Evolutionary conservation across 371 early-diverging fungal species (phyloP).

Genomic region (Gilbertella persicaria): DNA sequence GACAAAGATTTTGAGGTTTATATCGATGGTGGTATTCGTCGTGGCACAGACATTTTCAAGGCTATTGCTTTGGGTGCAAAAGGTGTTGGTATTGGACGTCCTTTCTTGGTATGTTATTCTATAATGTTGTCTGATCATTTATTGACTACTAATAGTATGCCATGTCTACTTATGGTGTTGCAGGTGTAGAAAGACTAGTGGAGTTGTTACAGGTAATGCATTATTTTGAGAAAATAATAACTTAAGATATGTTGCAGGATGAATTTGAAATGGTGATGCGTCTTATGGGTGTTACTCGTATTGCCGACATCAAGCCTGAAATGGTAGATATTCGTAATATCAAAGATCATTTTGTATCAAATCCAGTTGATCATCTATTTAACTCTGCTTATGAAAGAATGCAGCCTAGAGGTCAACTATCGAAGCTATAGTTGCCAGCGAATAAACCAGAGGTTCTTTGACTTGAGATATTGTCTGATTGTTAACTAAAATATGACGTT

Average conservation of each 20-base stretch:
- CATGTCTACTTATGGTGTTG: constrained; percentile 75
- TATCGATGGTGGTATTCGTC: constrained; percentile 91
- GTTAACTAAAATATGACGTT: too few relatives aligned
- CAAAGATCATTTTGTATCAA: constrained; percentile 48
- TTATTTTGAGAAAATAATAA: constrained; percentile 9
- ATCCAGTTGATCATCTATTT: constrained; percentile 45
- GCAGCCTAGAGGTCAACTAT: constrained; percentile 35
- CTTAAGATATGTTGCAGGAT: constrained; percentile 38
- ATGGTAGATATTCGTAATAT: constrained; percentile 60
- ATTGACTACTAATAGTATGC: constrained; percentile 57
- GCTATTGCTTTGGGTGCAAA: constrained; percentile 94
- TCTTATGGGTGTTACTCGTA: constrained; percentile 66
- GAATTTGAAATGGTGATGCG: constrained; percentile 81
- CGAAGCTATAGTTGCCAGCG: constrained; percentile 48
- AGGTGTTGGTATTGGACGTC: constrained; percentile 94
- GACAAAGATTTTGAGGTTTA: constrained; percentile 80
- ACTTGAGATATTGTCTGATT: too few relatives aligned
- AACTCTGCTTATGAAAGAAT: constrained; percentile 43
- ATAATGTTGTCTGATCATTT: neutral
- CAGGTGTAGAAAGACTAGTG: constrained; percentile 75
- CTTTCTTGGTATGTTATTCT: constrained; percentile 58
- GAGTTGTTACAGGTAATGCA: constrained; percentile 61
- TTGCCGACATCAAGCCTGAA: constrained; percentile 61
- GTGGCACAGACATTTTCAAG: constrained; percentile 91
- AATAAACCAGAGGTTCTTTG: too few relatives aligned